Percentiles rank a stretch among this genome's conserved stretches.
phyloP scores from a whole-genome alignment of 495 filamentous ascomycete genomes.

The Pseudomonodictys pantanalensis region DNA sequence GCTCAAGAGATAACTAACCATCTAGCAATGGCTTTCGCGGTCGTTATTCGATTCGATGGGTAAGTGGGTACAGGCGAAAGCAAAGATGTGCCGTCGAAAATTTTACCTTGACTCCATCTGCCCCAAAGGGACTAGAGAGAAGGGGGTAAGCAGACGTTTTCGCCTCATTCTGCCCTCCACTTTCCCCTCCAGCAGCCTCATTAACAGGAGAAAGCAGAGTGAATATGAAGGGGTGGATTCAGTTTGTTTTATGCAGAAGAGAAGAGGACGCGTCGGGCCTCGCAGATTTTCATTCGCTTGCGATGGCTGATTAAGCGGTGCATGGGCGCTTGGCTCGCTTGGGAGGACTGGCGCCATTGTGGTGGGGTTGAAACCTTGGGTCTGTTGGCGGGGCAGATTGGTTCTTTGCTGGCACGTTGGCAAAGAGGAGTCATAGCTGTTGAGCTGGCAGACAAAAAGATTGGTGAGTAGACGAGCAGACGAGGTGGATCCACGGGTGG shows the following conservation, averaged over 20 bases:
- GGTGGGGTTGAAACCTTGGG: neutral
- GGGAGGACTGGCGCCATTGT: neutral
- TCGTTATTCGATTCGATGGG: neutral
- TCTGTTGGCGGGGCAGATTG: neutral
- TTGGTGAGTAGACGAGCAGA: neutral
- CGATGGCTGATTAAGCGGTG: constrained; percentile 11
- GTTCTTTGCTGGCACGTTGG: neutral
- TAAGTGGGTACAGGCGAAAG: neutral
- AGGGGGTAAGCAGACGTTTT: constrained; percentile 41
- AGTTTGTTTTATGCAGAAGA: constrained; percentile 55
- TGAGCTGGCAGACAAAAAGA: neutral
- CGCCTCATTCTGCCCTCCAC: constrained; percentile 60
- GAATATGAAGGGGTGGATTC: constrained; percentile 70
- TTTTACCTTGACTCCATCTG: constrained; percentile 25
- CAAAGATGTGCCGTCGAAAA: constrained; percentile 17
- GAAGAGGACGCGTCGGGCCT: constrained; percentile 37
- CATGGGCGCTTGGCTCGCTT: constrained; percentile 9
- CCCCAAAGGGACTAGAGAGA: constrained; percentile 14
- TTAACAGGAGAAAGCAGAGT: constrained; percentile 65
- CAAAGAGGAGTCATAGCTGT: neutral
- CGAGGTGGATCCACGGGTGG: neutral
- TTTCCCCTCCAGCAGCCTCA: constrained; percentile 72
- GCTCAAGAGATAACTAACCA: no score
- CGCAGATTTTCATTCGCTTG: constrained; percentile 4
- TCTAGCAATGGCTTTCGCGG: no score